Conservation (phyloP, 768 basidiomycete species). For the Termitomyces sp. region DNA sequence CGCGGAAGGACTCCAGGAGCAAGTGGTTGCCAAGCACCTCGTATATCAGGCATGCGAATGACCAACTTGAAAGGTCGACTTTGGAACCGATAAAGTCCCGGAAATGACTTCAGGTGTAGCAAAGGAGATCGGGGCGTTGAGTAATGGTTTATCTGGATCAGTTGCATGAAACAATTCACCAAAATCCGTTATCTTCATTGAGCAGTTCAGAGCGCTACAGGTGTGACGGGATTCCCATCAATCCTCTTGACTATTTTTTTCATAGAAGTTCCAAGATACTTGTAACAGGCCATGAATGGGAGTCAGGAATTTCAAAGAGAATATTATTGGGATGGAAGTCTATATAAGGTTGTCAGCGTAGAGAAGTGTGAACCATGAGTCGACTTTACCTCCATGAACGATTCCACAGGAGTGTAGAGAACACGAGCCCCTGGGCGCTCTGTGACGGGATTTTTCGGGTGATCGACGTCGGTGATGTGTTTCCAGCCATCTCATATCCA, state of each 20-base stretch:
- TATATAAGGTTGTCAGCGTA: not conserved
- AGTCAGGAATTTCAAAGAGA: not conserved
- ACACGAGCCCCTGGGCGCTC: constrained; percentile 44
- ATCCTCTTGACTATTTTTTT: not conserved
- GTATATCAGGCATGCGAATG: constrained; percentile 3
- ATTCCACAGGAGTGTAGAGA: constrained; percentile 56
- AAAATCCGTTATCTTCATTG: constrained; percentile 8
- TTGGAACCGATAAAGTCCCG: not conserved
- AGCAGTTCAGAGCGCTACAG: constrained; percentile 2
- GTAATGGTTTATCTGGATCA: not conserved
- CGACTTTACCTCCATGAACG: constrained; percentile 64
- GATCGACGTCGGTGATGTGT: constrained; percentile 28
- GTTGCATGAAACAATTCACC: constrained; percentile 6
- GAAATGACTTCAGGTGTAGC: constrained; percentile 6
- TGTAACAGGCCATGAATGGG: not conserved
- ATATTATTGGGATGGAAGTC: constrained; percentile 6
- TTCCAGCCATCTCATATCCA: constrained; percentile 36
- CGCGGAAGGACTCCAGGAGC: not conserved
- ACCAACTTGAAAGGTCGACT: constrained; percentile 1
- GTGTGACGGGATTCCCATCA: not conserved
- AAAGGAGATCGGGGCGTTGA: constrained; percentile 2
- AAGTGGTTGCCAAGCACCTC: constrained; percentile 3
- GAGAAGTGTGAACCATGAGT: constrained; percentile 21
- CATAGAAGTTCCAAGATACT: constrained; percentile 1
- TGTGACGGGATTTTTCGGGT: constrained; percentile 50